Percentiles rank a stretch among this genome's conserved stretches.
These are phyloP conservation scores for Ceratobasidium sp. DNA, from an alignment of 1,284 basidiomycete genomes.

Conservation along the genomic window DNA sequence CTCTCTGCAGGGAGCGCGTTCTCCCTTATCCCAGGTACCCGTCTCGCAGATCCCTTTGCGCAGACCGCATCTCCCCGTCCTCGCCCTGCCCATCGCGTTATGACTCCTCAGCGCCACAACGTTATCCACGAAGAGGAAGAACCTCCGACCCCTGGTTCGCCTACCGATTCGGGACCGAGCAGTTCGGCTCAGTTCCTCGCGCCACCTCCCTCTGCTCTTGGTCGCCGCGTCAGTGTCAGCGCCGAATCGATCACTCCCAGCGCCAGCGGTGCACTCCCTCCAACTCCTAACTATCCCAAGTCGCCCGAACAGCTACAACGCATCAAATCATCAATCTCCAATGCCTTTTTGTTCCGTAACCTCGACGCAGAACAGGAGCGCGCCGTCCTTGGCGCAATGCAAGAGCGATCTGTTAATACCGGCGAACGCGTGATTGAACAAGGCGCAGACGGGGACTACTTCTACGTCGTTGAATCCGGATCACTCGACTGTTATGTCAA, in stretches of 20 bases:
- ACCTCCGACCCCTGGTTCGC: constrained; percentile 31
- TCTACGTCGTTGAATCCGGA: constrained; percentile 96
- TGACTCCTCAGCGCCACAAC: constrained; percentile 45
- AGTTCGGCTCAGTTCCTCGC: constrained; percentile 68
- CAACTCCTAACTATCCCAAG: constrained; percentile 80
- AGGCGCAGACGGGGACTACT: constrained; percentile 96
- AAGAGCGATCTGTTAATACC: constrained; percentile 78
- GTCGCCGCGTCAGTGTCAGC: constrained; percentile 91
- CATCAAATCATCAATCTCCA: constrained; percentile 86
- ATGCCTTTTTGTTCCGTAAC: constrained; percentile 95
- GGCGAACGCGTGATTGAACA: constrained; percentile 93
- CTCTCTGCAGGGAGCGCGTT: constrained; percentile 34
- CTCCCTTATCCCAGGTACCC: constrained; percentile 32
- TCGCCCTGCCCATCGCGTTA: constrained; percentile 57
- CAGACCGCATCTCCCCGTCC: constrained; percentile 30
- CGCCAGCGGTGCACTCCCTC: constrained; percentile 68
- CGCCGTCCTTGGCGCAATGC: constrained; percentile 95
- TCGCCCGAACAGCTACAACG: constrained; percentile 84
- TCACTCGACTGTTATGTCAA: constrained; percentile 88
- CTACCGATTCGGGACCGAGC: constrained; percentile 38
- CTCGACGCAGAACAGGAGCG: constrained; percentile 95
- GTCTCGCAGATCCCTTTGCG: constrained; percentile 28
- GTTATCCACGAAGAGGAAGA: constrained; percentile 44
- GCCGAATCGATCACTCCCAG: constrained; percentile 96
- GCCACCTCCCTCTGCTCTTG: constrained; percentile 77